Conservation (phyloP, 2,329 filamentous ascomycete species). For the Aspergillus versicolor region DNA sequence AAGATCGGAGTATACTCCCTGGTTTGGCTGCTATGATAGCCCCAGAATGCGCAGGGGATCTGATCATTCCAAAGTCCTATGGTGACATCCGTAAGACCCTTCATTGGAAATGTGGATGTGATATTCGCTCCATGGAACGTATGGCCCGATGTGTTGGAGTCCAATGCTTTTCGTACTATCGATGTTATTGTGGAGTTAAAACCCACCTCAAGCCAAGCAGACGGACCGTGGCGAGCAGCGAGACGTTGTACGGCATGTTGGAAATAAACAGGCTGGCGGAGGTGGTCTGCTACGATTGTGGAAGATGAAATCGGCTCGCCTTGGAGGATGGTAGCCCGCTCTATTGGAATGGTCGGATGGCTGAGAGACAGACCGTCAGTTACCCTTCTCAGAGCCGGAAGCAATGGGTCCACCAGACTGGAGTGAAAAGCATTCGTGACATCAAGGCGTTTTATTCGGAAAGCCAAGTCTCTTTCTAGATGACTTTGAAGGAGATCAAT, state of each 20-base stretch:
- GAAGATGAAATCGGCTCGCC: neutral
- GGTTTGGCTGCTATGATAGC: conserved; percentile 31
- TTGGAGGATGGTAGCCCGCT: conserved; percentile 19
- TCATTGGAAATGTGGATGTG: conserved; percentile 3
- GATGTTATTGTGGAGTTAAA: conserved; percentile 30
- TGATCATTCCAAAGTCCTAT: conserved; percentile 44
- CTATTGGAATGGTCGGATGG: conserved; percentile 29
- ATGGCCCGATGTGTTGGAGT: neutral
- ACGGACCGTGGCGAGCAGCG: conserved; percentile 28
- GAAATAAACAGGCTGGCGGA: conserved; percentile 10
- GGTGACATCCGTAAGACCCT: conserved; percentile 28
- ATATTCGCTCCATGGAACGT: conserved; percentile 21
- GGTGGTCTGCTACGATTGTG: conserved; percentile 23
- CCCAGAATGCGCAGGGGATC: conserved; percentile 39
- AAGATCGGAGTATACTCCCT: conserved; percentile 24
- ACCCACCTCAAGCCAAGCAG: conserved; percentile 31
- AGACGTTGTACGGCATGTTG: conserved; percentile 3
- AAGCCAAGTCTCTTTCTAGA: neutral
- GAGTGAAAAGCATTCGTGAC: conserved; percentile 54
- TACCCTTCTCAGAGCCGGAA: conserved; percentile 25
- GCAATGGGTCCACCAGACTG: conserved; percentile 38
- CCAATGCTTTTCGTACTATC: conserved; percentile 34
- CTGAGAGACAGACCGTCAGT: conserved; percentile 30
- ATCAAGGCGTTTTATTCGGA: conserved; percentile 40
- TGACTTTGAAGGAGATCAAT: conserved; percentile 17